phyloP scores from a whole-genome alignment of 331 rosid species.

The Pyrus hybrid region DNA sequence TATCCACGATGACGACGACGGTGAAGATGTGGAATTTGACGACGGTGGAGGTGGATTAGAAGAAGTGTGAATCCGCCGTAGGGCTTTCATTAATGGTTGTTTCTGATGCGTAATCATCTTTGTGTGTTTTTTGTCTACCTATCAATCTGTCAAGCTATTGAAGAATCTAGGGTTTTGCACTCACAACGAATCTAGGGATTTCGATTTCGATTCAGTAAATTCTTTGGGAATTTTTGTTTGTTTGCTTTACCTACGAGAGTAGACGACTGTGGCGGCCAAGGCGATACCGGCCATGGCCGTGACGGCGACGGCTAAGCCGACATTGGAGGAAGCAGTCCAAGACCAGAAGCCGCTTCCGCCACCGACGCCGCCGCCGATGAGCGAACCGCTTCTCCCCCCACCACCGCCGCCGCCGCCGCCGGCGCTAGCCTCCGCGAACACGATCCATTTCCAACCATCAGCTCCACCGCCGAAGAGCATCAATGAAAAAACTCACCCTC shows the following conservation, averaged over 20 bases:
- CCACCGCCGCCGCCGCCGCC: neutral
- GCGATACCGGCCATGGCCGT: constrained; percentile 63
- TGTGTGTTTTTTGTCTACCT: neutral
- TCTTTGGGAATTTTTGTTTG: neutral
- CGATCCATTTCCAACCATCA: constrained; percentile 16
- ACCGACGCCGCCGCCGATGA: constrained; percentile 28
- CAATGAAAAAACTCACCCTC: neutral
- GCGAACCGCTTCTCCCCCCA: constrained; percentile 22
- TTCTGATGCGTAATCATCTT: constrained; percentile 19
- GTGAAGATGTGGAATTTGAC: constrained; percentile 27
- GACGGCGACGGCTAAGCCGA: constrained; percentile 38
- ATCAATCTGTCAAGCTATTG: neutral
- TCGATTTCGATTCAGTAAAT: neutral
- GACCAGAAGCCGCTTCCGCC: constrained; percentile 29
- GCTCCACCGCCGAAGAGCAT: constrained; percentile 8
- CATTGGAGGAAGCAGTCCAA: constrained; percentile 24
- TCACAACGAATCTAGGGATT: neutral
- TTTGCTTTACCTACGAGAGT: constrained; percentile 49
- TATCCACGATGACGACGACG: constrained; percentile 83
- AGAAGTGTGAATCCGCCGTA: constrained; percentile 70
- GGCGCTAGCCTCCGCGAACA: constrained; percentile 15
- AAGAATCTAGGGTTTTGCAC: neutral
- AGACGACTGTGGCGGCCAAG: constrained; percentile 51
- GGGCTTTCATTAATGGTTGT: constrained; percentile 68
- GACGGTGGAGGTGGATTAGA: constrained; percentile 23